Percentiles rank a stretch among this genome's conserved stretches.
phyloP scores from a whole-genome alignment of 441 rosid genomes.

The Adansonia madagascariensis region DNA sequence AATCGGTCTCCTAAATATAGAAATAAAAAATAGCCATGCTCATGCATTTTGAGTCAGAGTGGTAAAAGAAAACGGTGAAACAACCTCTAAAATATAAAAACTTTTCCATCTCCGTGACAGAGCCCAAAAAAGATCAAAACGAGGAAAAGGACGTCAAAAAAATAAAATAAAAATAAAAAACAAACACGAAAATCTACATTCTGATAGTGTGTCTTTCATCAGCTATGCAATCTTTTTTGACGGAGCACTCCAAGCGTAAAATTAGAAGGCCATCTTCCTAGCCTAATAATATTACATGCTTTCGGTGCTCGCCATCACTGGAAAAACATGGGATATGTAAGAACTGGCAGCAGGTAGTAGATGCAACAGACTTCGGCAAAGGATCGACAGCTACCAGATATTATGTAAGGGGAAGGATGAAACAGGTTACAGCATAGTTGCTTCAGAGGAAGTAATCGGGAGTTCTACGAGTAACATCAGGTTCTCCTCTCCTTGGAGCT shows the following conservation, averaged over 20 bases:
- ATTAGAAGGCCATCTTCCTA: slow-evolving; percentile 37
- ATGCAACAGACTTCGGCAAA: slow-evolving; percentile 12
- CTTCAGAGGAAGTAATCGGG: slow-evolving; percentile 73
- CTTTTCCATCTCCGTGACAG: background rate
- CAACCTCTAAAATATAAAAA: slow-evolving; percentile 7
- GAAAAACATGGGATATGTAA: slow-evolving; percentile 26
- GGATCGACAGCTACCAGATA: slow-evolving; percentile 18
- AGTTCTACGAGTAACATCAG: slow-evolving; percentile 69
- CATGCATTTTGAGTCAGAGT: no score
- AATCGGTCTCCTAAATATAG: background rate
- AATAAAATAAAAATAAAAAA: background rate
- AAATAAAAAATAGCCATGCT: background rate
- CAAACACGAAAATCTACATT: slow-evolving; percentile 39
- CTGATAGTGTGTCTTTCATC: slow-evolving; percentile 28
- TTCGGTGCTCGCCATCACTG: slow-evolving; percentile 25
- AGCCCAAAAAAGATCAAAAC: background rate
- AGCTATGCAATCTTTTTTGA: slow-evolving; percentile 42
- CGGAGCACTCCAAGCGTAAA: slow-evolving; percentile 26
- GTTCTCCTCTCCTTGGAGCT: slow-evolving; percentile 80
- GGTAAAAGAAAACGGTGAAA: no score
- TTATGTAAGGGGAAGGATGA: background rate
- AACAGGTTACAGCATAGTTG: slow-evolving; percentile 8
- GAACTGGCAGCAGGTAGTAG: background rate
- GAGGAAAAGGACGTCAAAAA: background rate
- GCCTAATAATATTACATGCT: slow-evolving; percentile 46